Evolutionary conservation across 768 basidiomycete species (phyloP).

Genomic region (Russula emetica): DNA sequence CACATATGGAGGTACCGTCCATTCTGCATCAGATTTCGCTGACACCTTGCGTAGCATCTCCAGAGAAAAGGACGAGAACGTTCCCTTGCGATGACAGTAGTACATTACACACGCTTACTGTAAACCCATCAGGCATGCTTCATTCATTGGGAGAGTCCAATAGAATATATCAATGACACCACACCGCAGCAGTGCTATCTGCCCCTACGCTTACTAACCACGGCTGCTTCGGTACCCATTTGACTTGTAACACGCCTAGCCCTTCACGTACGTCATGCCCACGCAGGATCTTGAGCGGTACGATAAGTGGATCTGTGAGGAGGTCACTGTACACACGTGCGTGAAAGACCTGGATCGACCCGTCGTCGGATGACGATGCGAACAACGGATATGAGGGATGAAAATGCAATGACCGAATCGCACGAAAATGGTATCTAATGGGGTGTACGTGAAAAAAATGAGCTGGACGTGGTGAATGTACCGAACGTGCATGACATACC

Average conservation of each 20-base stretch:
- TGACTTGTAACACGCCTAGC: conserved; percentile 85
- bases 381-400: conserved; percentile 94
- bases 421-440: conserved; percentile 84
- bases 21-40: conserved; percentile 19
- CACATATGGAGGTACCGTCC: conserved; percentile 17
- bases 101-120: conserved; percentile 3
- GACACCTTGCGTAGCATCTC: conserved; percentile 38
- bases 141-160: background rate
- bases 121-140: background rate
- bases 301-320: conserved; percentile 95
- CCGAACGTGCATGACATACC: conserved; percentile 43
- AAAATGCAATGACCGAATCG: conserved; percentile 90
- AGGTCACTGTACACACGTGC: conserved; percentile 90
- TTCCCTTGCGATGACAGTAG: conserved; percentile 6
- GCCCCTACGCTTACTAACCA: conserved; percentile 93
- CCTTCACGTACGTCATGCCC: conserved; percentile 86
- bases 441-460: background rate
- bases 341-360: conserved; percentile 96
- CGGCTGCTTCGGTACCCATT: conserved; percentile 85
- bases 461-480: background rate
- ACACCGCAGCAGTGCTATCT: conserved; percentile 82
- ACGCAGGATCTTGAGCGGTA: conserved; percentile 91
- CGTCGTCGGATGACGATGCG: conserved; percentile 95
- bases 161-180: conserved; percentile 60
- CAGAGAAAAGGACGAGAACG: background rate